Base-by-base conservation (phyloP, 805 yeast species). In the Candida nanaspora region DNA sequence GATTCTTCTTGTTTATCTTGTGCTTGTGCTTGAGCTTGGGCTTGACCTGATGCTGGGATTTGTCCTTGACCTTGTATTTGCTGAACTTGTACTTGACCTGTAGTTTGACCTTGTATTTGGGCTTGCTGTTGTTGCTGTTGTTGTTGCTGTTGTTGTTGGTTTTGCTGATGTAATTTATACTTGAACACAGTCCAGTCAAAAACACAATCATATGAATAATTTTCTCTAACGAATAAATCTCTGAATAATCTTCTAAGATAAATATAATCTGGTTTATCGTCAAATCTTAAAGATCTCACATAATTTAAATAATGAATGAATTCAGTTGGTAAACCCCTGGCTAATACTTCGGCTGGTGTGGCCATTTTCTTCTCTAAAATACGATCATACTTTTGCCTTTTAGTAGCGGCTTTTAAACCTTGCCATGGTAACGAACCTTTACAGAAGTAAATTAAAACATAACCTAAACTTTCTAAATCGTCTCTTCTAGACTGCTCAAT, bases 381-480 rank as follows among this genome's bases (percentile, higher is more conserved):
- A 46, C 96, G 77, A 66, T 91, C 97, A 65, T 91, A 91, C 66
- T 93, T 91, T 63, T 91, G 97, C 68, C 95, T 86, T 68, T 91
- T 91, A 14, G 96, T 87, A 21, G 91, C 93, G 31, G 98, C 98
- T 65, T 88, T 88, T 56, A 91, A 75, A 4, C 98, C 98, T 66
- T 91, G 98, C 98, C 98, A 91, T 41, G 98, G 98, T 55, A 91
- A 76, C 15, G 95, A 84, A 34, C 98, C 98, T 43, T 95, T 79
- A 63, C 95, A 84, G 61, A 91, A 93, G 66, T 91, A 91, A 52
- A 91, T 86, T 53, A 93, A 72, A 40, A 91, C 97, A 59, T 91
- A 91, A 38, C 96, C 98, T 56, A 91, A 74, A 46, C 93, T 82
- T 67, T 93, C 98, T 53, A 91, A 74, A 62, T 91, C 98, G 65